Evolutionary conservation across 495 filamentous ascomycete genomes (phyloP).

Genomic region (Usnea hakonensis): DNA sequence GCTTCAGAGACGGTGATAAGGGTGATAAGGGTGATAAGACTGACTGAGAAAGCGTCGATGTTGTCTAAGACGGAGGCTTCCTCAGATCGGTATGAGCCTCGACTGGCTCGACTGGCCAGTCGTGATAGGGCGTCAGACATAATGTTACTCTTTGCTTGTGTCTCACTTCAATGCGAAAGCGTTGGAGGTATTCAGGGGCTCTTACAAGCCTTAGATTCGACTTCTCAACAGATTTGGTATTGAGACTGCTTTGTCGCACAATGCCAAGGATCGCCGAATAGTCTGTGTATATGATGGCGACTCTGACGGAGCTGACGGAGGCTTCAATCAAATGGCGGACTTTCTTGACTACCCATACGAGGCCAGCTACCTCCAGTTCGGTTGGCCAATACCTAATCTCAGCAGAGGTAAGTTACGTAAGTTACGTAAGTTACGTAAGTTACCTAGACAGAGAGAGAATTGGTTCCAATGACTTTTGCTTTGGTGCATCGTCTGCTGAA

Average conservation of each 20-base stretch:
- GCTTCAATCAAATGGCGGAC: background rate
- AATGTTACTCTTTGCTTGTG: slow-evolving; percentile 8
- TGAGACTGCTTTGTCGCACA: background rate
- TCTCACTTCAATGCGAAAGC: slow-evolving; percentile 1
- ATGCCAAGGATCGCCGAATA: background rate
- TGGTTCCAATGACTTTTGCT: too few species aligned
- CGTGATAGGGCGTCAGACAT: slow-evolving; percentile 1
- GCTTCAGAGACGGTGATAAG: too few species aligned
- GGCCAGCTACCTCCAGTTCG: slow-evolving; percentile 10
- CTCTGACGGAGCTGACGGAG: background rate
- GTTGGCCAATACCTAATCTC: slow-evolving; percentile 14
- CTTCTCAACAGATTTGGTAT: background rate
- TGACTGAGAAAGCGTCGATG: too few species aligned
- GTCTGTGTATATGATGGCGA: slow-evolving; percentile 4
- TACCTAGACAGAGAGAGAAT: too few species aligned
- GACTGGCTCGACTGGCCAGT: too few species aligned
- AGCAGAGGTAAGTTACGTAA: background rate
- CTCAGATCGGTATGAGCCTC: too few species aligned
- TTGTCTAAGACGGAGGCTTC: too few species aligned
- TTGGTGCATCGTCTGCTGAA: too few species aligned
- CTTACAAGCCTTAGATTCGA: background rate
- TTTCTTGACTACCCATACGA: slow-evolving; percentile 10
- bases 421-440: too few species aligned
- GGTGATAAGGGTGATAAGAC: too few species aligned
- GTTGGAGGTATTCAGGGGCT: slow-evolving; percentile 4